Evolutionary conservation across 1,139 yeast genomes (phyloP).

Genomic region (Yamadazyma jaroonii): DNA sequence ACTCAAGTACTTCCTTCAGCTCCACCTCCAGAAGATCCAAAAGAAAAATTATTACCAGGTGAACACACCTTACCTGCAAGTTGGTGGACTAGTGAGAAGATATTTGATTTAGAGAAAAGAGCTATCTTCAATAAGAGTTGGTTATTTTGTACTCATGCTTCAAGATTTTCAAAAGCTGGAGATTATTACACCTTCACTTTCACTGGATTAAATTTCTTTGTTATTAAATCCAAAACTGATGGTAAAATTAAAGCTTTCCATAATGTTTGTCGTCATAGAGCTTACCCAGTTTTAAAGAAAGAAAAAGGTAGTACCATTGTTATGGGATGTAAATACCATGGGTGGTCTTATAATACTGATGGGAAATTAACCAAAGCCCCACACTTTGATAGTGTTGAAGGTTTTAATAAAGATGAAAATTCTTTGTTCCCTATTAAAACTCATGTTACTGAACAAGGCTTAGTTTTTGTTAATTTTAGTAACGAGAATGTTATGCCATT

Average conservation of each 20-base stretch:
- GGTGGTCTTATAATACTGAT: conserved; percentile 63
- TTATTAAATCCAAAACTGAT: conserved; percentile 49
- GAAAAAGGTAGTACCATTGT: conserved; percentile 56
- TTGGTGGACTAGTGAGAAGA: conserved; percentile 61
- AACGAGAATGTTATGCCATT: conserved; percentile 35
- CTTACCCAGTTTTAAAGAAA: conserved; percentile 58
- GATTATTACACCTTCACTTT: conserved; percentile 51
- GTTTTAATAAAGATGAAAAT: conserved; percentile 54
- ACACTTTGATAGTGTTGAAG: conserved; percentile 56
- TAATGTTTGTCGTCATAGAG: conserved; percentile 63
- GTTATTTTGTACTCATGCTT: conserved; percentile 50
- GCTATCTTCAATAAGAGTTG: conserved; percentile 56
- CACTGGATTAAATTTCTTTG: conserved; percentile 53
- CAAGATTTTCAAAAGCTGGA: conserved; percentile 53
- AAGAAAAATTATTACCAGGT: conserved; percentile 34
- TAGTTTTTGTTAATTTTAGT: conserved; percentile 52
- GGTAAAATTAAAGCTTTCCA: conserved; percentile 59
- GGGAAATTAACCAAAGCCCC: conserved; percentile 60
- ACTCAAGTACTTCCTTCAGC: conserved; percentile 20
- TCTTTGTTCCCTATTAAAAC: conserved; percentile 54
- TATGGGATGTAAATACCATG: conserved; percentile 60
- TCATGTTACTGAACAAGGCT: conserved; percentile 54
- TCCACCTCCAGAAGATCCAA: conserved; percentile 24
- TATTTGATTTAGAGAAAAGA: conserved; percentile 56
- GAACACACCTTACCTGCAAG: conserved; percentile 63